Percentiles rank a stretch among this genome's conserved stretches.
phyloP scores from a whole-genome alignment of 257 asterid species.

The Penstemon davidsonii region DNA sequence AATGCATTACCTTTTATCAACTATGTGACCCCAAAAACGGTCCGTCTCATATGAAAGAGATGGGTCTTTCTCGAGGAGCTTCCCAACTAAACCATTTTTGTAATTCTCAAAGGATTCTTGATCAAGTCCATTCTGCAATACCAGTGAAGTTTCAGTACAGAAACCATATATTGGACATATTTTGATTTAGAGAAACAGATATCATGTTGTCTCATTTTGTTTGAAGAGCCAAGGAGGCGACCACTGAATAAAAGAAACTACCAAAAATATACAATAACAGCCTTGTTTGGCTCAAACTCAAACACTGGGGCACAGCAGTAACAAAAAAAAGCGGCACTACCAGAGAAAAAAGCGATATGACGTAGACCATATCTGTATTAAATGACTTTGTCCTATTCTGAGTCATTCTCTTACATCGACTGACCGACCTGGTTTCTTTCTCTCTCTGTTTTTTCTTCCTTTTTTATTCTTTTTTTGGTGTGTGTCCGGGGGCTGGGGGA shows the following conservation, averaged over 20 bases:
- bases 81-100: constrained; percentile 71
- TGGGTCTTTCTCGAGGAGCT: constrained; percentile 96
- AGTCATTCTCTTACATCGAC: constrained; percentile 9
- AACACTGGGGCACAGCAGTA: background rate
- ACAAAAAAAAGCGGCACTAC: background rate
- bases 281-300: background rate
- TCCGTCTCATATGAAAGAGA: constrained; percentile 82
- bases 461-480: too few relatives aligned
- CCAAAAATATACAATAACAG: background rate
- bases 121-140: constrained; percentile 67
- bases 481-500: too few relatives aligned
- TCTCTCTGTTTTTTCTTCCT: too few relatives aligned
- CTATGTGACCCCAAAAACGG: constrained; percentile 89
- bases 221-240: constrained; percentile 1
- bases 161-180: constrained; percentile 20
- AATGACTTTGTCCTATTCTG: background rate
- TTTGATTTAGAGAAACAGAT: constrained; percentile 1
- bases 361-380: background rate
- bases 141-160: constrained; percentile 22
- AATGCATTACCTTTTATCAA: constrained; percentile 70
- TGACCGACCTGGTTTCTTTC: too few relatives aligned
- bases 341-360: background rate
- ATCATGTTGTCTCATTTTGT: constrained; percentile 8
- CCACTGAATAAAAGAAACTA: background rate
- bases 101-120: constrained; percentile 75